A percentile compares a stretch with the other conserved stretches of the same genome.
phyloP scores from a whole-genome alignment of 768 basidiomycete genomes.

The Tephrocybe sp. region DNA sequence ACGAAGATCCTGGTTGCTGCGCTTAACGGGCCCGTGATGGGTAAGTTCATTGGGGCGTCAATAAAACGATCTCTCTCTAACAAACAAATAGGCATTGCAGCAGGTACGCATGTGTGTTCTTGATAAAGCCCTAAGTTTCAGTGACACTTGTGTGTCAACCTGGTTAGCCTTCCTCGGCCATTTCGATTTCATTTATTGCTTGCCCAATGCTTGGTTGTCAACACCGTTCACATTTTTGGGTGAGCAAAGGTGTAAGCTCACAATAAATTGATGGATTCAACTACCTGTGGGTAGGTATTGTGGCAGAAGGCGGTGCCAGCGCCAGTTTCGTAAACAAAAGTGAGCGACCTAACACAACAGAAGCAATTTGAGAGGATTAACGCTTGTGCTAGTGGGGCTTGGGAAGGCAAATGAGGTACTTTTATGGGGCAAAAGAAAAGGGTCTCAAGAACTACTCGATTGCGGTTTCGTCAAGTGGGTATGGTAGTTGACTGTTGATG shows the following conservation, averaged over 20 bases:
- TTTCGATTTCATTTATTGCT: slow-evolving; percentile 71
- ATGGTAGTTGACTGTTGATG: neutral
- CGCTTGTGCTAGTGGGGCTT: slow-evolving; percentile 50
- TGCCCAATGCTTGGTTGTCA: slow-evolving; percentile 60
- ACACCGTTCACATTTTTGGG: slow-evolving; percentile 67
- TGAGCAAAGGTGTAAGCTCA: slow-evolving; percentile 22
- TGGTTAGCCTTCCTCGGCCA: slow-evolving; percentile 59
- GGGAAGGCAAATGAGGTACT: slow-evolving; percentile 70
- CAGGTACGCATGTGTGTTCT: slow-evolving; percentile 37
- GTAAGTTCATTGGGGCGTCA: slow-evolving; percentile 27
- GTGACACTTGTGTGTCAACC: neutral
- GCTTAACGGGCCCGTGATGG: slow-evolving; percentile 74
- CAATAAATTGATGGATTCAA: slow-evolving; percentile 1
- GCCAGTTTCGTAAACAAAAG: slow-evolving; percentile 67
- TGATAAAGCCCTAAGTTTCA: neutral
- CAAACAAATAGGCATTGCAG: slow-evolving; percentile 52
- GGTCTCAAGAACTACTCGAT: slow-evolving; percentile 51
- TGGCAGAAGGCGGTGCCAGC: slow-evolving; percentile 68
- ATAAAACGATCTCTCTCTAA: too few relatives aligned
- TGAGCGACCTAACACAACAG: slow-evolving; percentile 28
- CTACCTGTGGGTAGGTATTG: slow-evolving; percentile 42
- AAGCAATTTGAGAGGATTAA: neutral
- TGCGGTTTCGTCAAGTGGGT: slow-evolving; percentile 66
- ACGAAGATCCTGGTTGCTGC: slow-evolving; percentile 69
- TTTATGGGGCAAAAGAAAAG: slow-evolving; percentile 66